These are phyloP conservation scores for Pseudogymnoascus verrucosus DNA, from an alignment of 2,329 filamentous ascomycete genomes.

Conservation along the genomic window DNA sequence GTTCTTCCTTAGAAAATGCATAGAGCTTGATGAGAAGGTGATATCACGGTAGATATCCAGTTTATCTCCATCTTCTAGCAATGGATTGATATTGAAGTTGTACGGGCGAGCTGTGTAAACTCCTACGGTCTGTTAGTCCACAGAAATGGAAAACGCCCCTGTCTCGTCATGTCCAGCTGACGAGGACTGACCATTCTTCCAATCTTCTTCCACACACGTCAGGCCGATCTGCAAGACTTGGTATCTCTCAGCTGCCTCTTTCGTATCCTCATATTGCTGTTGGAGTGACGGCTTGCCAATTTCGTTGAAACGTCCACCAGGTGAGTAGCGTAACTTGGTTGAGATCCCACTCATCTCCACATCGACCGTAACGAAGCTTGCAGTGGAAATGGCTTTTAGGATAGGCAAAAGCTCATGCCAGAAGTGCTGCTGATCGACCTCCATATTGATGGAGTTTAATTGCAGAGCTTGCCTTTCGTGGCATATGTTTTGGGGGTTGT, in stretches of 20 bases:
- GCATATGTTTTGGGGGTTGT: constrained; percentile 2
- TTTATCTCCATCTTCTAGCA: constrained; percentile 37
- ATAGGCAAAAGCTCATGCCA: constrained; percentile 44
- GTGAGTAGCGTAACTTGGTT: constrained; percentile 28
- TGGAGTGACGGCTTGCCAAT: constrained; percentile 44
- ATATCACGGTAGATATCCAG: constrained; percentile 54
- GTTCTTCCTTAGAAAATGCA: constrained; percentile 51
- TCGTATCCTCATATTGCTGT: constrained; percentile 52
- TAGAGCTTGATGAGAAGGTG: constrained; percentile 37
- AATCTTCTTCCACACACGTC: constrained; percentile 53
- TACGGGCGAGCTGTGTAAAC: constrained; percentile 53
- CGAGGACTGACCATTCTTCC: constrained; percentile 34
- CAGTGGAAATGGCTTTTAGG: constrained; percentile 47
- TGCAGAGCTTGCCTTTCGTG: background rate
- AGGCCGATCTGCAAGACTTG: constrained; percentile 60
- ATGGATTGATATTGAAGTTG: constrained; percentile 55
- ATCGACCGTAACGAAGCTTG: constrained; percentile 56
- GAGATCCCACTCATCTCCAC: constrained; percentile 59
- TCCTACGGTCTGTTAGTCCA: constrained; percentile 26
- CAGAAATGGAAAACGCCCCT: background rate
- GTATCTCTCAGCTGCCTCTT: constrained; percentile 52
- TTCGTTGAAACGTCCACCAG: constrained; percentile 24
- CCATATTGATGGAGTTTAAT: constrained; percentile 37
- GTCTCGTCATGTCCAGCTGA: constrained; percentile 6
- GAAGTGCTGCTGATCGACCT: constrained; percentile 42